phyloP scores from a whole-genome alignment of 768 basidiomycete genomes.

The Vararia minispora region DNA sequence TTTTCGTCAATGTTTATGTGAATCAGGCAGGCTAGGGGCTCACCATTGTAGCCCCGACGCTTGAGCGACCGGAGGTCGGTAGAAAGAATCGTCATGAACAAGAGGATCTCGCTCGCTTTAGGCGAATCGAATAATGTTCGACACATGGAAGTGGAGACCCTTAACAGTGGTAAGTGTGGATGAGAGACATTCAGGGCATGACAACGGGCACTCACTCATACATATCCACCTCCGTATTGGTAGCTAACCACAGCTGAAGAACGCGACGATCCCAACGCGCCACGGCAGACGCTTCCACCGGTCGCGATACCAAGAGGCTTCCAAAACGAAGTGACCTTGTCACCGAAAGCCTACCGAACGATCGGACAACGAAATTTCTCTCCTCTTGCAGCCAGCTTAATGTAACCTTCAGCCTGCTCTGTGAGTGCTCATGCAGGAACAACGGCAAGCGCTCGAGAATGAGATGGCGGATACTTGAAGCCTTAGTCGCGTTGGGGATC shows the following conservation, averaged over 20 bases:
- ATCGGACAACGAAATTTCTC: constrained; percentile 59
- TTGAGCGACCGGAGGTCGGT: constrained; percentile 78
- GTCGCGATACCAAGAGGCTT: constrained; percentile 34
- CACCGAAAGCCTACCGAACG: constrained; percentile 52
- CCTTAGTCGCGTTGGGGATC: constrained; percentile 33
- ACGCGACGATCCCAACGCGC: constrained; percentile 42
- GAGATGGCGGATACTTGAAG: constrained; percentile 42
- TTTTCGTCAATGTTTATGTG: constrained; percentile 15
- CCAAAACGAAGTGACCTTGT: constrained; percentile 50
- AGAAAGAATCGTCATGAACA: constrained; percentile 90
- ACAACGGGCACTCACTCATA: constrained; percentile 73
- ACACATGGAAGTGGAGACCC: constrained; percentile 79
- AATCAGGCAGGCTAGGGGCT: constrained; percentile 6
- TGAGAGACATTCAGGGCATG: not conserved
- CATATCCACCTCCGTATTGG: constrained; percentile 72
- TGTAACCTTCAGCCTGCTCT: constrained; percentile 48
- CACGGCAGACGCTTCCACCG: constrained; percentile 65
- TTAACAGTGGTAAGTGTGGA: constrained; percentile 21
- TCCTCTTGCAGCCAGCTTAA: constrained; percentile 54
- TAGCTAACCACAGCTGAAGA: constrained; percentile 71
- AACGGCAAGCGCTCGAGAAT: constrained; percentile 80
- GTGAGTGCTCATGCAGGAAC: constrained; percentile 84
- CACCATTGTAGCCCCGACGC: constrained; percentile 80
- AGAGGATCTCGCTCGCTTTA: constrained; percentile 75
- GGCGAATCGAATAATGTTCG: constrained; percentile 66